Percentiles rank a stretch among this genome's conserved stretches.
Conservation (phyloP, 169 alveolate species). For the Eimeria brunetti region DNA sequence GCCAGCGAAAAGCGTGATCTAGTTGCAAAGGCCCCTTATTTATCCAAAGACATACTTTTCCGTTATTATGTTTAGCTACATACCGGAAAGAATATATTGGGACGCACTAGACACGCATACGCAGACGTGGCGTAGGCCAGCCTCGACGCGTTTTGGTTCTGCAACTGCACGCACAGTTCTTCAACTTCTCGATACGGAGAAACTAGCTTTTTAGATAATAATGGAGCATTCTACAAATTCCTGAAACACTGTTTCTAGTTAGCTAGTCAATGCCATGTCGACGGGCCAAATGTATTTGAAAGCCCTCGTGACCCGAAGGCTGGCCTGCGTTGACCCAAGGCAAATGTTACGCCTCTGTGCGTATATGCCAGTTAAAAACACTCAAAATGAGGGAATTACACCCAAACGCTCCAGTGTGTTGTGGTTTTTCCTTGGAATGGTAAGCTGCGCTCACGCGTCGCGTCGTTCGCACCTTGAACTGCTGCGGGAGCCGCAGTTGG, state of each 20-base stretch:
- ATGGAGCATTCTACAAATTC: neutral
- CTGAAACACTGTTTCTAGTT: neutral
- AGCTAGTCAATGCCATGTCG: neutral
- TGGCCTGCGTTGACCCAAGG: neutral
- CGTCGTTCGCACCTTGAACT: neutral
- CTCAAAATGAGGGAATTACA: neutral
- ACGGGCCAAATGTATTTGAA: neutral
- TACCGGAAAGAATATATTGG: neutral
- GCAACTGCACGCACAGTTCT: neutral
- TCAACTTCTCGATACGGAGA: neutral
- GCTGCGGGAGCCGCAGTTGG: neutral
- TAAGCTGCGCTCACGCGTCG: too few species aligned
- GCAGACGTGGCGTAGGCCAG: constrained; percentile 3
- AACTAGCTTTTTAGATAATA: neutral
- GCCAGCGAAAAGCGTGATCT: neutral
- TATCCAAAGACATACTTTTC: neutral
- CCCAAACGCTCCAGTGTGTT: neutral
- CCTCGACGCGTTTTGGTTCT: constrained; percentile 4
- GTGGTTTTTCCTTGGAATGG: neutral
- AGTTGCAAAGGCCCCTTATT: neutral
- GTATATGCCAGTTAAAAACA: neutral
- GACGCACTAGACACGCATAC: neutral
- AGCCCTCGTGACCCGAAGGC: constrained; percentile 11
- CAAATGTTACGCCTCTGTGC: neutral
- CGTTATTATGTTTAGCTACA: neutral